Evolutionary conservation across 2,329 filamentous ascomycete species (phyloP), one percentile per base, ranked within the genome.

Genomic region (Aspergillus spinulosporus): DNA sequence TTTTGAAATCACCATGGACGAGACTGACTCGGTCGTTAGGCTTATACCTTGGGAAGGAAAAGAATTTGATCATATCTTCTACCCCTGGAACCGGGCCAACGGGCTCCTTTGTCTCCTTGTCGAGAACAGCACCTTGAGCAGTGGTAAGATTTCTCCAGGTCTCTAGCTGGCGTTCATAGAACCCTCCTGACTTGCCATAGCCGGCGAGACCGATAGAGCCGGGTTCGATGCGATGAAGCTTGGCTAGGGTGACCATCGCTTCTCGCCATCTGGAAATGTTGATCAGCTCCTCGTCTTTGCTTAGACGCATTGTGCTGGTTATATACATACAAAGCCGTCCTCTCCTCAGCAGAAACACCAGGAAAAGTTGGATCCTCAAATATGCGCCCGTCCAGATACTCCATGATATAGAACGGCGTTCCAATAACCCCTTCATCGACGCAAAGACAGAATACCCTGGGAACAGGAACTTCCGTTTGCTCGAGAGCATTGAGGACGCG

Each of bases 341-440:
- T 84, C 64, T 96, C 88, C 39, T 80, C 79, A 0, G 88, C 74
- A 28, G 80, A 81, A 9, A 91, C 84, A 9, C 80, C 88, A 1
- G 91, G 92, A 70, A 97, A 87, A 32, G 87, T 80, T 44, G 92
- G 88, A 74, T 97, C 91, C 68, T 92, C 89, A 68, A 97, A 90
- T 75, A 97, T 96, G 67, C 94, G 87, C 21, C 94, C 94, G 69
- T 96, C 89, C 59, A 97, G 81, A 72, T 94, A 97, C 72, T 91
- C 87, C 94, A 99, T 97, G 69, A 97, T 87, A 77, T 99, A 97
- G 74, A 97, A 99, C 4, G 92, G 84, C 6, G 92, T 97, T 54
- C 92, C 93, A 61, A 97, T 81, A 39, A 97, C 80, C 55, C 74
- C 76, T 37, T 80, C 78, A 75, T 97, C 92, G 73, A 95, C 88